Base-by-base conservation (phyloP, 208 protist genomes). In the Chromosphaera perkinsii region DNA sequence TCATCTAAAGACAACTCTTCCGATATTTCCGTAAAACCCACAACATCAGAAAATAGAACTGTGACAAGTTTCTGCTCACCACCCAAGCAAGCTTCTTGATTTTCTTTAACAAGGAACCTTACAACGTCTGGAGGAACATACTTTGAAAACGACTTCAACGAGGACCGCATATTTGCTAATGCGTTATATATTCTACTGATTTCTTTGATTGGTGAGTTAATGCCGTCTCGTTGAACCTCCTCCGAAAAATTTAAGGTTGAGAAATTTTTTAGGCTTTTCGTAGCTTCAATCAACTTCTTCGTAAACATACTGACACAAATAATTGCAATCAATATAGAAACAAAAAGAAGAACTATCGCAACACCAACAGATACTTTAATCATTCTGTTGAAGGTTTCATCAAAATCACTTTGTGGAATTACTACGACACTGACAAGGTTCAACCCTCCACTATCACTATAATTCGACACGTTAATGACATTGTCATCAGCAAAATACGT, bases 31-130 rank as follows among this genome's bases (percentile, higher is more conserved):
- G 57, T 63, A 24, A 63, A 63, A 1, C 49, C 37, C 22, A 49
- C 57, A 27, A 63, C 32, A 31, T 63, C 57, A 31, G 57, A 63
- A 27, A 63, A 45, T 1, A 60, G n/a, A n/a, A n/a, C n/a, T n/a
- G 27, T 60, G 27, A 48, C 12, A n/a, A 32, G 29, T 27, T 60
- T 60, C 24, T 27, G 9, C 54, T 60, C 27, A 12, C 54, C 54
- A 24, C 54, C 54, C 54, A 60, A 32, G 9, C 27, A 42, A 10
- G 54, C 54, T 24, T 60, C 54, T 10, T 42, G n/a, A 14, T 32
- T 32, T 10, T n/a, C 29, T 24, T 60, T 12, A 32, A 60, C 27
- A 10, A 60, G 54, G 40, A 60, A 42, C 14, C 35, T 12, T 17
- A 60, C 54, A 12, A 60, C 54, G 32, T 60, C 54, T 0, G 54